Conservation (phyloP, 306 rosid species). For the Dicorynia guianensis region DNA sequence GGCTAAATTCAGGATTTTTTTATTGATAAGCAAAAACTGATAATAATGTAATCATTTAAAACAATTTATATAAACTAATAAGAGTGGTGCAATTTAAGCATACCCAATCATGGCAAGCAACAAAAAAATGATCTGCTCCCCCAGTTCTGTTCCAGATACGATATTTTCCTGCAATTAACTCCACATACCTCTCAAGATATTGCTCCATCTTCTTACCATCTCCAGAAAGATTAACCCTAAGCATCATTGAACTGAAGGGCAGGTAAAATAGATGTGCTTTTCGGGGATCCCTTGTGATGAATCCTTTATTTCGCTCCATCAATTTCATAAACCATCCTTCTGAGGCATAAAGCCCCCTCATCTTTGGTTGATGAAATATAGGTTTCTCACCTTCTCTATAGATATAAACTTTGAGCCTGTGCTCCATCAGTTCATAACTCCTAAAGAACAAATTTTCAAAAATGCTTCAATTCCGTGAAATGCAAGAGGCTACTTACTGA, state of each 20-base stretch:
- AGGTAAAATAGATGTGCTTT: slow-evolving; percentile 88
- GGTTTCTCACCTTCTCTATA: slow-evolving; percentile 88
- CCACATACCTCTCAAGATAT: slow-evolving; percentile 65
- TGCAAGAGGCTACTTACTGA: slow-evolving; percentile 3
- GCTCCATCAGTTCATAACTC: slow-evolving; percentile 90
- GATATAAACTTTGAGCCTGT: slow-evolving; percentile 74
- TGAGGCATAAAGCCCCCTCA: slow-evolving; percentile 90
- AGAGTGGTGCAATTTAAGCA: slow-evolving; percentile 22
- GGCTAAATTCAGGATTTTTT: neutral
- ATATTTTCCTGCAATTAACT: slow-evolving; percentile 65
- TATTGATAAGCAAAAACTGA: slow-evolving; percentile 4
- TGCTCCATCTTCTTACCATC: slow-evolving; percentile 57
- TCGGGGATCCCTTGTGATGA: slow-evolving; percentile 68
- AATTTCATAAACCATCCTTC: slow-evolving; percentile 97
- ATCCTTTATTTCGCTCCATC: slow-evolving; percentile 67
- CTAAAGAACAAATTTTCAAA: slow-evolving; percentile 49
- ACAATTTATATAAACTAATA: slow-evolving; percentile 2
- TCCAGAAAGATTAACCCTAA: slow-evolving; percentile 58
- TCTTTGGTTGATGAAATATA: slow-evolving; percentile 79
- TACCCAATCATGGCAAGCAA: slow-evolving; percentile 98
- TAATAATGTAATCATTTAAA: slow-evolving; percentile 1
- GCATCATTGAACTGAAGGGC: slow-evolving; percentile 77
- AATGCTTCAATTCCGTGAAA: slow-evolving; percentile 29
- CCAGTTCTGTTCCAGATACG: slow-evolving; percentile 86
- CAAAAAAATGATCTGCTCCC: slow-evolving; percentile 92